phyloP scores from a whole-genome alignment of 805 yeast genomes.

The Myxozyma nipponensis region DNA sequence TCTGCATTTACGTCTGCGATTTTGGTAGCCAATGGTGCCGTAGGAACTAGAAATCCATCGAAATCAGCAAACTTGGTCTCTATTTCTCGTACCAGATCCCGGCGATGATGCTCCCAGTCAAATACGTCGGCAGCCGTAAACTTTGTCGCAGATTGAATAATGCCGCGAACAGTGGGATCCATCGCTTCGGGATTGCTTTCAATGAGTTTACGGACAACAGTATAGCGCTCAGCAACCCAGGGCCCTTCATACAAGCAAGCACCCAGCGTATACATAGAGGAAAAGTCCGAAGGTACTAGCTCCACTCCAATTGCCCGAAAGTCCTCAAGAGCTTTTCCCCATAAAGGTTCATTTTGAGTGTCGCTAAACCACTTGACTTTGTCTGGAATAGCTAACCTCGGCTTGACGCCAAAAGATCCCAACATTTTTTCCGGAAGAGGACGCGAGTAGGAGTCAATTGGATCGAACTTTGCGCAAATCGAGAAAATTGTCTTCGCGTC shows the following conservation, averaged over 20 bases:
- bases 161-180: conserved; percentile 77
- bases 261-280: conserved; percentile 75
- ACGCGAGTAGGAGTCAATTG: conserved; percentile 76
- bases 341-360: conserved; percentile 68
- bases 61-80: conserved; percentile 50
- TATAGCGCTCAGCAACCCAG: conserved; percentile 95
- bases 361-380: conserved; percentile 78
- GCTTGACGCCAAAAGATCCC: conserved; percentile 52
- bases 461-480: conserved; percentile 69
- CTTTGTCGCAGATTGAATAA: conserved; percentile 71
- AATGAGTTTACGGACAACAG: conserved; percentile 69
- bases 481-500: conserved; percentile 80
- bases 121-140: conserved; percentile 80
- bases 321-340: conserved; percentile 54
- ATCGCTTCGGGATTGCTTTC: conserved; percentile 51
- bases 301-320: conserved; percentile 54
- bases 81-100: conserved; percentile 67
- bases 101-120: conserved; percentile 82
- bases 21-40: conserved; percentile 89
- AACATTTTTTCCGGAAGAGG: conserved; percentile 63
- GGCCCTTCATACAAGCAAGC: conserved; percentile 90
- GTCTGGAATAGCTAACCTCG: conserved; percentile 73
- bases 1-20: conserved; percentile 66
- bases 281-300: conserved; percentile 61
- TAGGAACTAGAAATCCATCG: conserved; percentile 84